A percentile compares a stretch with the other conserved stretches of the same genome.
These are phyloP conservation scores for Lumnitzera littorea DNA, from an alignment of 345 rosid species.

Conservation along the genomic window DNA sequence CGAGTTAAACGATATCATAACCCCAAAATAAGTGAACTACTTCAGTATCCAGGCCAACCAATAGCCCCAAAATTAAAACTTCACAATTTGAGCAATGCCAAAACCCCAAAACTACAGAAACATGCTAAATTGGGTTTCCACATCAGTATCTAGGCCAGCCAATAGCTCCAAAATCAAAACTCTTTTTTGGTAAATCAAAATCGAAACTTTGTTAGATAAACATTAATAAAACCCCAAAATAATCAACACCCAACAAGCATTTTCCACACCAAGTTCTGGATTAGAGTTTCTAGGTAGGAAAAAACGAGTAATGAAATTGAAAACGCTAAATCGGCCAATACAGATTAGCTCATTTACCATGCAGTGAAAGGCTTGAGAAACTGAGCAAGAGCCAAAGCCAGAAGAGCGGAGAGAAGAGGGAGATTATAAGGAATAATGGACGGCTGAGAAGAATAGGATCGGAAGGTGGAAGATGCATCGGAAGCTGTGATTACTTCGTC, in stretches of 20 bases:
- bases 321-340: not conserved
- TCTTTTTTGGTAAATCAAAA: too few species aligned
- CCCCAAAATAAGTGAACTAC: too few species aligned
- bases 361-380: slow-evolving; percentile 48
- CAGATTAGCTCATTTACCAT: slow-evolving; percentile 20
- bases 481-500: slow-evolving; percentile 37
- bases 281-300: too few species aligned
- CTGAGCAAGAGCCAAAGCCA: slow-evolving; percentile 45
- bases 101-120: too few species aligned
- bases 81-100: too few species aligned
- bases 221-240: not conserved
- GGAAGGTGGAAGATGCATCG: slow-evolving; percentile 32
- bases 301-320: not conserved
- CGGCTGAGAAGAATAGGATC: slow-evolving; percentile 23
- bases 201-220: slow-evolving; percentile 4
- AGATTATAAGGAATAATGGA: slow-evolving; percentile 25
- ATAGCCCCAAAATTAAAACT: too few species aligned
- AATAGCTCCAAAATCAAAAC: too few species aligned
- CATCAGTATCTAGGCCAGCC: too few species aligned
- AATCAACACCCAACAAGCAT: not conserved
- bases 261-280: not conserved
- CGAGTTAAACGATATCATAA: too few species aligned
- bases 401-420: slow-evolving; percentile 42
- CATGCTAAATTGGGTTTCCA: too few species aligned
- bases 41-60: too few species aligned